phyloP scores from a whole-genome alignment of 2,329 filamentous ascomycete species.

The Fusarium udum region DNA sequence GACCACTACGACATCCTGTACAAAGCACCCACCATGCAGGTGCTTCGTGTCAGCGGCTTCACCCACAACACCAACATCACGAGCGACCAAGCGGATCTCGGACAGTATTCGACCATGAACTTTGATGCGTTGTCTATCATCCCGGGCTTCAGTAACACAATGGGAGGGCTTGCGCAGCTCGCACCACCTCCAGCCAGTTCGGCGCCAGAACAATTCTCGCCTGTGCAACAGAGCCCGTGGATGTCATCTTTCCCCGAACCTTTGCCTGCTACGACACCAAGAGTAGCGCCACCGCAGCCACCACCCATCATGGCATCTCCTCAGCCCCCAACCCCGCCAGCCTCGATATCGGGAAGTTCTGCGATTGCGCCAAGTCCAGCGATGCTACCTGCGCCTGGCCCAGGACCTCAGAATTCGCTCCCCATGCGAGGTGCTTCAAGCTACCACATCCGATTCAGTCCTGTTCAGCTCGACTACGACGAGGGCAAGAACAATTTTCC shows the following conservation, averaged over 20 bases:
- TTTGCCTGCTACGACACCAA: conserved; percentile 34
- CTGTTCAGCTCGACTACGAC: conserved; percentile 57
- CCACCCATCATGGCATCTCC: conserved; percentile 47
- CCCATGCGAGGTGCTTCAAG: conserved; percentile 27
- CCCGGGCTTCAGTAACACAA: conserved; percentile 52
- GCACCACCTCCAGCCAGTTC: conserved; percentile 46
- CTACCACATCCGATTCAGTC: conserved; percentile 61
- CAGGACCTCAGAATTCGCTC: conserved; percentile 23
- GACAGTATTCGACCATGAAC: conserved; percentile 54
- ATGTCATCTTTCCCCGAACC: conserved; percentile 46
- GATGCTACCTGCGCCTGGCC: conserved; percentile 32
- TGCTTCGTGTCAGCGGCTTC: conserved; percentile 62
- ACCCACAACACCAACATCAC: conserved; percentile 57
- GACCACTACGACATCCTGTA: conserved; percentile 97
- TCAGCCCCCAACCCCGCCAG: conserved; percentile 44
- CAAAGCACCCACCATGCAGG: conserved; percentile 61
- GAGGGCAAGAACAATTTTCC: conserved; percentile 55
- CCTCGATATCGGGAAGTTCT: conserved; percentile 44
- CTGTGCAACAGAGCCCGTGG: conserved; percentile 52
- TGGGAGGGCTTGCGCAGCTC: conserved; percentile 48
- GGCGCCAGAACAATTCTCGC: conserved; percentile 46
- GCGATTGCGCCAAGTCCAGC: conserved; percentile 27
- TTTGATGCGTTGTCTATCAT: conserved; percentile 58
- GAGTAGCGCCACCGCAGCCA: conserved; percentile 36
- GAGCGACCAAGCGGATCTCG: conserved; percentile 51